These are phyloP conservation scores for Aspergillus felis DNA, from an alignment of 2,329 filamentous ascomycete species.

Conservation along the genomic window DNA sequence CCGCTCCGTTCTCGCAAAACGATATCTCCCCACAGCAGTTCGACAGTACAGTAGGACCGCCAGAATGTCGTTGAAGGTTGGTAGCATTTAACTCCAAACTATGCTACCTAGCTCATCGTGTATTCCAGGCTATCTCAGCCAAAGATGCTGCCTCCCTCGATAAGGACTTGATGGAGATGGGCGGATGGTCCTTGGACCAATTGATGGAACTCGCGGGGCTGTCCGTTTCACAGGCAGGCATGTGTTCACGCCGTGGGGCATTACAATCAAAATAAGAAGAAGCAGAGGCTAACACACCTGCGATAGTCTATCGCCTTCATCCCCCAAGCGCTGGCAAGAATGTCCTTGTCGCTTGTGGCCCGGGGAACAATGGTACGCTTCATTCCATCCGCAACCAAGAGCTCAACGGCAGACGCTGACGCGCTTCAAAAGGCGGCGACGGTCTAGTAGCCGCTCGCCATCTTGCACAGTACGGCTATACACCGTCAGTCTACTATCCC, in stretches of 20 bases:
- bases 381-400: neutral
- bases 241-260: constrained; percentile 14
- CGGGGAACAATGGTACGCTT: constrained; percentile 58
- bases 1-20: constrained; percentile 11
- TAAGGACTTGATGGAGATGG: constrained; percentile 83
- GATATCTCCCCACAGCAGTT: constrained; percentile 11
- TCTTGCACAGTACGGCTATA: constrained; percentile 86
- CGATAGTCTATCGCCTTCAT: constrained; percentile 75
- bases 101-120: neutral
- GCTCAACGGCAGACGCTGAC: neutral
- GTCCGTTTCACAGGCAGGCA: constrained; percentile 85
- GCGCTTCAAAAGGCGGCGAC: constrained; percentile 68
- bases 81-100: neutral
- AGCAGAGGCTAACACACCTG: constrained; percentile 1
- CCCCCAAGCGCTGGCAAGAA: constrained; percentile 67
- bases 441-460: constrained; percentile 92
- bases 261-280: neutral
- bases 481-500: constrained; percentile 84
- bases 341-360: constrained; percentile 86
- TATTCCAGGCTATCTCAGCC: constrained; percentile 70
- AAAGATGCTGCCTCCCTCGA: constrained; percentile 87
- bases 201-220: constrained; percentile 95
- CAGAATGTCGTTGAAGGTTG: constrained; percentile 42
- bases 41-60: constrained; percentile 26
- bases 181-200: constrained; percentile 90